These are phyloP conservation scores for Teunomyces kruisii DNA, from an alignment of 805 yeast species.

Conservation along the genomic window DNA sequence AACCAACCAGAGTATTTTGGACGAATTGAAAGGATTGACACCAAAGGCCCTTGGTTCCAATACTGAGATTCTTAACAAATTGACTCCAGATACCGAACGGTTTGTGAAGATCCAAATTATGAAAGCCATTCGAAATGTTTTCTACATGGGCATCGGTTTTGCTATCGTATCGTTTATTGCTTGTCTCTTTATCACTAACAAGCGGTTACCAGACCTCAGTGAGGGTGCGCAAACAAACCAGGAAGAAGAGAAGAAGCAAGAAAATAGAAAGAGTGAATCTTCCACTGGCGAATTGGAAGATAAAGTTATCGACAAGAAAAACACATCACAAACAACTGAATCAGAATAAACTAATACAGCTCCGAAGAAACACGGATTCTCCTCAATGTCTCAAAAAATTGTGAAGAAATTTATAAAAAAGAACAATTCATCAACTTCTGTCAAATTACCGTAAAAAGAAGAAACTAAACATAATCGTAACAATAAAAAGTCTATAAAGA, in stretches of 20 bases:
- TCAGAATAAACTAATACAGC: too few relatives aligned
- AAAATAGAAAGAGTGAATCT: neutral
- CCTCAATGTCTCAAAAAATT: too few relatives aligned
- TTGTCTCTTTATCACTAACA: conserved; percentile 38
- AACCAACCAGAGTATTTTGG: conserved; percentile 14
- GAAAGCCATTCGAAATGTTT: conserved; percentile 40
- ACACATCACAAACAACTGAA: neutral
- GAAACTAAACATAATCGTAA: too few relatives aligned
- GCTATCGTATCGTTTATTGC: conserved; percentile 29
- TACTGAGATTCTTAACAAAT: conserved; percentile 12
- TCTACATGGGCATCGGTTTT: conserved; percentile 40
- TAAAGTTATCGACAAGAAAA: neutral
- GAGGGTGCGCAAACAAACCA: neutral
- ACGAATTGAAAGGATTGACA: conserved; percentile 18
- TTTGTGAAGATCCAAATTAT: conserved; percentile 33
- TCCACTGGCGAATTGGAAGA: neutral
- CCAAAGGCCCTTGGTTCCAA: conserved; percentile 14
- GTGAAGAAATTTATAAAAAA: too few relatives aligned
- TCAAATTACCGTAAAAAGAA: too few relatives aligned
- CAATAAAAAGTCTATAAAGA: too few relatives aligned
- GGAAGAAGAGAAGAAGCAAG: neutral
- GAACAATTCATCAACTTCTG: too few relatives aligned
- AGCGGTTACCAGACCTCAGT: conserved; percentile 32
- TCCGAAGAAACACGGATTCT: too few relatives aligned
- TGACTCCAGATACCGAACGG: conserved; percentile 21